Base-by-base conservation (phyloP, 441 rosid species). In the Flueggea neowawraea region DNA sequence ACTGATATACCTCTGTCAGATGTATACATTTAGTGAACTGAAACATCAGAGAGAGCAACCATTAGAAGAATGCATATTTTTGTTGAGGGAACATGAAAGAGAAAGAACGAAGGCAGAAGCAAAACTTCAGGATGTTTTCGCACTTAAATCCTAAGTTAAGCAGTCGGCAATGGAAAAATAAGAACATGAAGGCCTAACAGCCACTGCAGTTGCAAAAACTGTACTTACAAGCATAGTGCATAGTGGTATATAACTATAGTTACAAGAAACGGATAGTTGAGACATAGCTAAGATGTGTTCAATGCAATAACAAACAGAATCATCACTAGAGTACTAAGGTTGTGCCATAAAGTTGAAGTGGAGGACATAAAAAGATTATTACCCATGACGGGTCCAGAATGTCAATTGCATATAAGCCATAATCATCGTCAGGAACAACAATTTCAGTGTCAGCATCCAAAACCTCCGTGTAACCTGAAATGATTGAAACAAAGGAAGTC, bases 341-440 rank as follows among this genome's bases (percentile, higher is more conserved):
- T 2, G 28, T 22, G 28, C 28, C 28, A 22, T 22, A 22, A 54
- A 16, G 6, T 16, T 28, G 9, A 32, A 22, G 32, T 54, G 57
- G 28, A 43, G 31, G 28, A 36, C 16, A 39, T 12, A 62, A 52
- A 61, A 65, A 61, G 13, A 57, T 57, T 58, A 74, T 75, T 74
- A 91, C 96, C 83, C 73, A 75, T 13, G 95, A 87, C 9, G 98
- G 96, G 64, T 91, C 98, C 31, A 91, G 73, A 67, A 91, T 81
- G 66, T 91, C 91, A 60, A 91, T 89, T 33, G 90, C 91, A 69
- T 79, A 87, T 16, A 91, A 82, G 64, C 98, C 96, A 77, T 70
- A 70, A 70, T 89, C 98, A 78, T 87, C 95, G 41, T 89, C 93
- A 70, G 97, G 97, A 51, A 87, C 95, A 66, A 73, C 66, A 45